Evolutionary conservation across 2,329 filamentous ascomycete species (phyloP).

Genomic region (Coniochaeta hoffmannii): DNA sequence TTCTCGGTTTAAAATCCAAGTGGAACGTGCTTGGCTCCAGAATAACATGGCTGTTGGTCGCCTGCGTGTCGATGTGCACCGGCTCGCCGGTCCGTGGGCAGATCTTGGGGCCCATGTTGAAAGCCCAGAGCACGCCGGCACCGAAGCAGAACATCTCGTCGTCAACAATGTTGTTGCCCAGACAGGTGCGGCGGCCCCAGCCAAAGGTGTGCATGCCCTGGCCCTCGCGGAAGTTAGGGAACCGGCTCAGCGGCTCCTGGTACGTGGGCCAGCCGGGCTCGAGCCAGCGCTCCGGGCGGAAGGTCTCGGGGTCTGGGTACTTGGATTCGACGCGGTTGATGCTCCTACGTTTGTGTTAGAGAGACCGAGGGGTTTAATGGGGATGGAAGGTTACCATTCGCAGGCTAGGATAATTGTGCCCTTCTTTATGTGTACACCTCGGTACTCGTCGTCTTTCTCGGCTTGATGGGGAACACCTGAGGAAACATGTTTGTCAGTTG

Average conservation of each 20-base stretch:
- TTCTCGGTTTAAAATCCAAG: conserved; percentile 35
- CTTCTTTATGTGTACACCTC: conserved; percentile 39
- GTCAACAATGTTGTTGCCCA: conserved; percentile 55
- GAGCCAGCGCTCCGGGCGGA: conserved; percentile 55
- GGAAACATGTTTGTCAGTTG: not conserved
- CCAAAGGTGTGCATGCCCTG: conserved; percentile 56
- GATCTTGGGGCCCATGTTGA: conserved; percentile 31
- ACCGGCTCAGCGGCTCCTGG: conserved; percentile 55
- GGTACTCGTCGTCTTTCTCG: conserved; percentile 37
- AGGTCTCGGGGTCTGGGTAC: conserved; percentile 58
- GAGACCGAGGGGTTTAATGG: not conserved
- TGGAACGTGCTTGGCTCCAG: conserved; percentile 41
- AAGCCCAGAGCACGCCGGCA: conserved; percentile 41
- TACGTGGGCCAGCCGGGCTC: conserved; percentile 56
- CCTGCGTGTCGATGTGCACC: conserved; percentile 39
- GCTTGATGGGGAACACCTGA: conserved; percentile 41
- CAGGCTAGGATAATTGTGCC: conserved; percentile 41
- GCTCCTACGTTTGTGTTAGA: conserved; percentile 26
- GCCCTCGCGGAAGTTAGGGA: conserved; percentile 53
- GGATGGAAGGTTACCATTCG: conserved; percentile 32
- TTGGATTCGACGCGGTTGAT: conserved; percentile 50
- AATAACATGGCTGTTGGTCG: conserved; percentile 45
- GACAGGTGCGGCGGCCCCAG: conserved; percentile 55
- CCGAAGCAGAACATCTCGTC: conserved; percentile 47
- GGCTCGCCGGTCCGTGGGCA: conserved; percentile 33